Base-by-base conservation (phyloP, 768 basidiomycete species). In the Mycena amicta region DNA sequence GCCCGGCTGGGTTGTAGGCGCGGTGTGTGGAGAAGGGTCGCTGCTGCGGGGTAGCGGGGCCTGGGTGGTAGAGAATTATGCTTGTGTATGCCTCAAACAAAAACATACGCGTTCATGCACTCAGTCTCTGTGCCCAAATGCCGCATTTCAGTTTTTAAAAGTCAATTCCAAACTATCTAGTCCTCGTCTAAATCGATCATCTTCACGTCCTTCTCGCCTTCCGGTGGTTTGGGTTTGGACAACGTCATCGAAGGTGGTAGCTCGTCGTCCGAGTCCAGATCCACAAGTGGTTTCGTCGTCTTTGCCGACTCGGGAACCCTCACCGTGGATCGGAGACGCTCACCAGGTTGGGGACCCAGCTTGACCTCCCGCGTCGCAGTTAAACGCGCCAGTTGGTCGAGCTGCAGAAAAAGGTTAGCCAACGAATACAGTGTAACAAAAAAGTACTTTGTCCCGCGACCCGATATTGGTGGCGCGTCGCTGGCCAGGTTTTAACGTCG, bases 321-420 rank as follows among this genome's bases (percentile, higher is more conserved):
- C 6, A 88, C 85, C 5, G 85, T 85, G 8, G 86, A 87, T n/a
- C 81, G 82, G 53, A 88, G 78, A 55, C 79, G 83, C 20, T 80
- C 77, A 11, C 90, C 89, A 18, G 87, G 85, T 50, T 82, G 74
- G 3, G 86, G 86, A 15, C 82, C 83, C n/a, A 92, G 80, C 12
- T 74, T 69, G 16, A 89, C 81, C 13, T 77, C 76, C 67, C 75
- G 83, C 50, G 81, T 77, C n/a, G 77, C 76, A 4, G 72, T 68
- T 28, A 83, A 64, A 0, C 80, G 77, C 6, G 83, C 82, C 40
- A 92, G 73, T 0, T 76, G 77, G 28, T 83, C 80, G 50, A 90
- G 63, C 89, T 91, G 56, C 0, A 47, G 18, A 39, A 30, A 33
- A 23, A 54, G 52, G 25, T 33, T 40, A 49, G 41, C 5, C 46